A percentile compares a stretch with the other conserved stretches of the same genome.
Evolutionary conservation across 2,329 filamentous ascomycete species (phyloP).

Genomic region (Dactylonectria estremocensis): DNA sequence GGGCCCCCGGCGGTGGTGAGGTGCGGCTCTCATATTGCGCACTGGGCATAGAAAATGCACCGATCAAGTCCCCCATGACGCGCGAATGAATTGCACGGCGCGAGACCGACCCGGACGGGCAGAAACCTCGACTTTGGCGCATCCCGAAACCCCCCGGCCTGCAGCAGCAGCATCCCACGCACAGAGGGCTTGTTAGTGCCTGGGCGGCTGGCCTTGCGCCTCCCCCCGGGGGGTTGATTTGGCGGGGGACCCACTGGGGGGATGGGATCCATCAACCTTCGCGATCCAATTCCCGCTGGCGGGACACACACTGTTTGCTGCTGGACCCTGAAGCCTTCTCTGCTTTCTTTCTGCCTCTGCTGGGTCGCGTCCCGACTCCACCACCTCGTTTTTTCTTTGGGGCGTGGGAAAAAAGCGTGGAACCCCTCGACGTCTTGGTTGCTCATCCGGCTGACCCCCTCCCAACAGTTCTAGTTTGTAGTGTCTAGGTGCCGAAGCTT

Average conservation of each 20-base stretch:
- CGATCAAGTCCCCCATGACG: too few relatives aligned
- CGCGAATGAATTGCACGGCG: too few relatives aligned
- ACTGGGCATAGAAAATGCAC: background rate
- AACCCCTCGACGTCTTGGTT: conserved; percentile 29
- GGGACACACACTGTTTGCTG: conserved; percentile 1
- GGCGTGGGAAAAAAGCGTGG: conserved; percentile 26
- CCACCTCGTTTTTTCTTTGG: conserved; percentile 45
- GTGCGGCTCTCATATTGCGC: background rate
- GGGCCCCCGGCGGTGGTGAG: background rate
- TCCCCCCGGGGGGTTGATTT: conserved; percentile 21
- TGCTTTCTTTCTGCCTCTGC: conserved; percentile 22
- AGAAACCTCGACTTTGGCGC: background rate
- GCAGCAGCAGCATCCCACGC: background rate
- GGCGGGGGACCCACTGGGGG: conserved; percentile 30
- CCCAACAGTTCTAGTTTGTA: conserved; percentile 50
- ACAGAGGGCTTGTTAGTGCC: background rate
- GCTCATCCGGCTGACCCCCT: conserved; percentile 40
- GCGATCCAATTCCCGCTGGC: conserved; percentile 11
- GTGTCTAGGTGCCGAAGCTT: conserved; percentile 45
- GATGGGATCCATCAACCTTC: background rate
- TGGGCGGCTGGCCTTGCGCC: background rate
- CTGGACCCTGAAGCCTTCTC: conserved; percentile 7
- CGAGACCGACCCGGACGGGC: background rate
- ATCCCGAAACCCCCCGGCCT: conserved; percentile 7
- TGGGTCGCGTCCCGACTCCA: conserved; percentile 24